Conservation (phyloP, 352 stramenopile genomes). For the Blastocystis sp. region DNA sequence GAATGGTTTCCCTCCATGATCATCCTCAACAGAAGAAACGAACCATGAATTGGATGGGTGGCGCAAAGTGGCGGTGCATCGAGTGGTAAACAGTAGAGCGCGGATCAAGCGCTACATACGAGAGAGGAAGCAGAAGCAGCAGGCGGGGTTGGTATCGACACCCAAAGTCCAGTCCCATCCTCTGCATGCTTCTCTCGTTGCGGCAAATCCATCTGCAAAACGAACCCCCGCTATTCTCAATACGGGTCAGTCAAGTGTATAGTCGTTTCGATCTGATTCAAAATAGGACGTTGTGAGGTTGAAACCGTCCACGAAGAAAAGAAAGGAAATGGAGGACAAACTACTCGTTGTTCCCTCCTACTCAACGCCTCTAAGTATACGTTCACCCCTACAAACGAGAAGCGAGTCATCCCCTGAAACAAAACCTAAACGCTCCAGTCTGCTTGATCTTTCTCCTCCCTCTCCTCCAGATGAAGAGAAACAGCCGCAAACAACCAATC, state of each 20-base stretch:
- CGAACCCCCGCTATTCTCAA: not conserved
- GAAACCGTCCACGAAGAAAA: not conserved
- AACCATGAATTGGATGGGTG: constrained; percentile 67
- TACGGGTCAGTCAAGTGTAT: not conserved
- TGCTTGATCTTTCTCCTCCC: not conserved
- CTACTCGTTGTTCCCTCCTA: not conserved
- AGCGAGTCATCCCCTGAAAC: not conserved
- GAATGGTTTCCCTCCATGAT: constrained; percentile 14
- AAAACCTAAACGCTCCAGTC: not conserved
- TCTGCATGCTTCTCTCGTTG: not conserved
- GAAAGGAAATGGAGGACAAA: not conserved
- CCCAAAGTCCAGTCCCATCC: not conserved
- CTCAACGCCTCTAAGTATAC: not conserved
- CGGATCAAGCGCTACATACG: constrained; percentile 58
- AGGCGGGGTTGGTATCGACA: not conserved
- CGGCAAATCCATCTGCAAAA: not conserved
- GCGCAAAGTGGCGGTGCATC: constrained; percentile 1
- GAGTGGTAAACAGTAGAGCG: not conserved
- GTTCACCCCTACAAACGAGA: not conserved
- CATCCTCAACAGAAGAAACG: not conserved
- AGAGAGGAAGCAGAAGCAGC: constrained; percentile 46
- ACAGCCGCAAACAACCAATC: not conserved
- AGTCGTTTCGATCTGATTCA: not conserved
- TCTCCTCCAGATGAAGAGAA: not conserved
- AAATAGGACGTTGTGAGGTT: not conserved